Evolutionary conservation across 768 basidiomycete genomes (phyloP), one percentile per base, ranked within the genome.

Genomic region (Kwoniella sp.): DNA sequence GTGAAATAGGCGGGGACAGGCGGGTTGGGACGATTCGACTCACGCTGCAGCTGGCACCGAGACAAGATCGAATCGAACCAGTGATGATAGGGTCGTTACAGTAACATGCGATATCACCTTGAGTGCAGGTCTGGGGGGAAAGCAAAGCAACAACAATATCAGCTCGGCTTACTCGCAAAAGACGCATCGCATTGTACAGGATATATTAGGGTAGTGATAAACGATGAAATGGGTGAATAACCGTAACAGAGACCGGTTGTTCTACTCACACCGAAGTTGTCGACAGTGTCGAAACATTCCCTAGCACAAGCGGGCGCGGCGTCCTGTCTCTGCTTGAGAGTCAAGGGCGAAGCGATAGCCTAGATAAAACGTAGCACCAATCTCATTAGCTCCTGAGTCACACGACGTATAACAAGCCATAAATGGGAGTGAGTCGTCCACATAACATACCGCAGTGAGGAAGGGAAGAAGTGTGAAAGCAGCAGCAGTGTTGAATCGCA

Each of bases 41-140:
- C 22, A 67, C 65, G 19, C 52, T 57, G 37, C 65, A 67, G 19
- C 54, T 56, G 9, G 65, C 54, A 25, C 53, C 55, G n/a, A 67
- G 49, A 62, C 65, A 67, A 2, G 65, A 67, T 67, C 55, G 33
- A 12, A 67, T 60, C 10, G 54, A 67, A 17, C 55, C 59, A 27
- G 59, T 61, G 33, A 67, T 53, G 25, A 55, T 36, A 4, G 54
- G 44, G 21, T 55, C 47, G 33, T 47, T 61, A 40, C 65, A 67
- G 49, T 61, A 67, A 62, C 65, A 67, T 33, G 49, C 46, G 10
- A 67, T 62, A 55, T 67, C 60, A 15, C 59, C 60, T 46, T 54
- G 29, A 24, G 58, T n/a, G 30, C 65, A 67, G 17, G 46, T 58
- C 44, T 47, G 36, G 25, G 44, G n/a, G 21, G 27, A 36, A 37